Base-by-base conservation (phyloP, 176 grass and related monocot genomes). In the Metroxylon sagu region DNA sequence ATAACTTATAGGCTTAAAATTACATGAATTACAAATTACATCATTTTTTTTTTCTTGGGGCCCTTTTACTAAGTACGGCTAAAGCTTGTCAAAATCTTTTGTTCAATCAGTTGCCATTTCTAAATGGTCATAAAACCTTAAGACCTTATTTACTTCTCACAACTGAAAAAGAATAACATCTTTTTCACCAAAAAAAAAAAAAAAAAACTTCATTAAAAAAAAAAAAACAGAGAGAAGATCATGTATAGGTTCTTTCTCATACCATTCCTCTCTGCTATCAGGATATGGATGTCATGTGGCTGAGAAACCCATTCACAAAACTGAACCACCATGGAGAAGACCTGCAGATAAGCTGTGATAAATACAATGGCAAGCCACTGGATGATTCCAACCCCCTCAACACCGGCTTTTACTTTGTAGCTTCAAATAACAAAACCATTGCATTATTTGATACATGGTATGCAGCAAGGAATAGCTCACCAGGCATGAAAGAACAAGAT, bases 221-320 rank as follows among this genome's bases (percentile, higher is more conserved):
- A 39, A 39, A 8, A 39, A 2, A 39, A 12, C 35, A 0, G 7
- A 39, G 35, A 39, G 35, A 39, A 39, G 7, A 8, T 39, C 12
- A 35, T 35, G 31, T 8, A 39, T 6, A 39, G 12, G 7, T 10
- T 39, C 7, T 43, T 43, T 43, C 35, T 14, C 35, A 14, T 43
- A 43, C 35, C 35, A 43, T 21, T 71, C 10, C 26, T 58, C 56
- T 39, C 35, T n/a, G 29, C 6, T n/a, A 63, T 18, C 52, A 85
- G 82, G 85, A 89, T 64, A 80, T 81, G 25, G 85, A 89, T 57
- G 77, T 89, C 14, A 61, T 89, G 63, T 89, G 85, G 85, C 76
- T 89, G 27, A 63, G 80, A 50, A 89, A 83, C 66, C 85, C 85
- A 35, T n/a, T 89, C 54, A 57, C 72, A 16, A 80, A 69, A 52